Evolutionary conservation across 495 filamentous ascomycete species (phyloP).

Genomic region (Penicillium diatomitis): DNA sequence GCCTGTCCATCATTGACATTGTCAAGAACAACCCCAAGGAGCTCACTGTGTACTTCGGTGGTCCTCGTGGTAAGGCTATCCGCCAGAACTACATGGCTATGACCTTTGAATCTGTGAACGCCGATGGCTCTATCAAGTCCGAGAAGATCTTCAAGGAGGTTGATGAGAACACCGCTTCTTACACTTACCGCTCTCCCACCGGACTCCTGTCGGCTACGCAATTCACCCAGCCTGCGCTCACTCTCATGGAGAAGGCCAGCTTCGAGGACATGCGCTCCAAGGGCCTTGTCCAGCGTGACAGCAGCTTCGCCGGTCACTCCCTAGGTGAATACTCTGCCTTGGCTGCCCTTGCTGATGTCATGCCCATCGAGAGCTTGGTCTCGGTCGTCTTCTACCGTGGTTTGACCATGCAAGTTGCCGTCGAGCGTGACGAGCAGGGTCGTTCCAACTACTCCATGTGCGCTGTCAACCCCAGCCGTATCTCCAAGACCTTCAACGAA

Average conservation of each 20-base stretch:
- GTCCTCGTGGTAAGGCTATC: conserved; percentile 91
- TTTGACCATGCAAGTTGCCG: conserved; percentile 98
- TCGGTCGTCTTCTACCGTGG: conserved; percentile 99
- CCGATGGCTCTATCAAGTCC: conserved; percentile 87
- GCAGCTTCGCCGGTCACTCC: conserved; percentile 95
- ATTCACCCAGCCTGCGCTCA: conserved; percentile 95
- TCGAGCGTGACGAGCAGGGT: conserved; percentile 87
- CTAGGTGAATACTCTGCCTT: conserved; percentile 97
- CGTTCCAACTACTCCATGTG: conserved; percentile 98
- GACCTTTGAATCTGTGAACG: conserved; percentile 93
- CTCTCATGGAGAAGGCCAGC: conserved; percentile 98
- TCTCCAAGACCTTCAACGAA: conserved; percentile 97
- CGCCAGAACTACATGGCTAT: conserved; percentile 99
- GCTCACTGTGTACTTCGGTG: conserved; percentile 96
- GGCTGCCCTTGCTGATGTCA: conserved; percentile 92
- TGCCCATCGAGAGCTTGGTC: conserved; percentile 97
- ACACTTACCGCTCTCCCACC: conserved; percentile 93
- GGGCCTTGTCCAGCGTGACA: conserved; percentile 90
- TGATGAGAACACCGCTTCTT: conserved; percentile 79
- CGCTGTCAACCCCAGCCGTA: conserved; percentile 93
- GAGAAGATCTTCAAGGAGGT: conserved; percentile 99
- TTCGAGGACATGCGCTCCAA: conserved; percentile 99
- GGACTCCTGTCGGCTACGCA: conserved; percentile 96
- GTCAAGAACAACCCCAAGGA: conserved; percentile 99
- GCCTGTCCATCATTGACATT: conserved; percentile 95